Base-by-base conservation (phyloP, 768 basidiomycete genomes). In the Macrolepiota fuliginosa region DNA sequence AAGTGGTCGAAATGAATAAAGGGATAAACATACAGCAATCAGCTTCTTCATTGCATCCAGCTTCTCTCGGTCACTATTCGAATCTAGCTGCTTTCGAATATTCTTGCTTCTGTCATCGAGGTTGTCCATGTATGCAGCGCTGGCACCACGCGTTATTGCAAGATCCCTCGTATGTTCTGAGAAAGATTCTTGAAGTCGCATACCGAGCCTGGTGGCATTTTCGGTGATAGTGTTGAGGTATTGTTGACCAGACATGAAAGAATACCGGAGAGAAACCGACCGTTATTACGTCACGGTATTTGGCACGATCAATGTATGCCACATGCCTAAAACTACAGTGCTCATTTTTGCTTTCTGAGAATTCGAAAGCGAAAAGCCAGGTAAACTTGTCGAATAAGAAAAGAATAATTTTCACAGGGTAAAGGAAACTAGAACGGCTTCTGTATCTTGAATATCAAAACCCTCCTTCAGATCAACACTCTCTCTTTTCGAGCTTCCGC, bases 11-110 rank as follows among this genome's bases (percentile, higher is more conserved):
- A 54, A 49, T 35, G 32, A 13, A 53, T n/a, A 29, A 32, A 24
- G 13, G 51, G 32, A 22, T 19, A 45, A 22, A 82, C 91, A 68
- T 72, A 97, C 96, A 47, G 95, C 96, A 62, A 98, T 86, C 55
- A 99, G 83, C 63, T 94, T 80, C 76, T 96, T 97, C 89, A 99
- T 90, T 3, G 94, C 96, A 65, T 98, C 95, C 54, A 96, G 75
- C 69, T 95, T 92, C 70, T 98, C 96, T 60, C 87, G 79, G 68
- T 98, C 97, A 61, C 87, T 89, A 65, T 81, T 89, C 3, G 91
- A 92, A 67, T 97, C 94, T 36, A 99, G 83, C 71, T 98, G 90
- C 68, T 87, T 88, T 62, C 84, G 83, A 35, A 98, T 91, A 69
- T 94, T 88, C 54, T 67, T 65, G 55, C 86, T 77, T 71, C 90